Percentiles rank a stretch among this genome's conserved stretches.
phyloP scores from a whole-genome alignment of 73 alveolate genomes.

The Urostyla sp. region DNA sequence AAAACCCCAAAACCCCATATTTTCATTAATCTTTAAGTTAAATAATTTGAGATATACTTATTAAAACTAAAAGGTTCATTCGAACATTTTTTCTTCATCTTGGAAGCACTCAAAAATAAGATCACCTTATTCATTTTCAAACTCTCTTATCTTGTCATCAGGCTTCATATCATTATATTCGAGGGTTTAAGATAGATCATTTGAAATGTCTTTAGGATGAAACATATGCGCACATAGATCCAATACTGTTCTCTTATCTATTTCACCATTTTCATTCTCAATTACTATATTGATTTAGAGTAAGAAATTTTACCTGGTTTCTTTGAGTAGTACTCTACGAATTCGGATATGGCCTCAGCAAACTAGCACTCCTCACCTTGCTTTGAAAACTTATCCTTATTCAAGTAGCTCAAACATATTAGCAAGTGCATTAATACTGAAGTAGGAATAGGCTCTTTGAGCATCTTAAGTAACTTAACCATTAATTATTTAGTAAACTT shows the following conservation, averaged over 20 bases:
- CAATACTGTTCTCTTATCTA: slow-evolving; percentile 92
- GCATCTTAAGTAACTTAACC: slow-evolving; percentile 38
- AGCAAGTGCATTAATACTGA: slow-evolving; percentile 92
- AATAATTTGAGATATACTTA: too few species aligned
- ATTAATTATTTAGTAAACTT: slow-evolving; percentile 63
- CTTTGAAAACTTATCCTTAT: slow-evolving; percentile 82
- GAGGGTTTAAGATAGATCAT: slow-evolving; percentile 73
- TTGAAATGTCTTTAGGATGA: slow-evolving; percentile 88
- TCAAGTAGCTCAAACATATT: slow-evolving; percentile 85
- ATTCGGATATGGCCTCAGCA: slow-evolving; percentile 87
- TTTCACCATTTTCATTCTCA: slow-evolving; percentile 85
- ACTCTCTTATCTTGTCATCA: slow-evolving; percentile 85
- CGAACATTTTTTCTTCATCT: slow-evolving; percentile 84
- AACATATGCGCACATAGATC: slow-evolving; percentile 91
- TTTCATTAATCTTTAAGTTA: too few species aligned
- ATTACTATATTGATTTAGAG: too few species aligned
- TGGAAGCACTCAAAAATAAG: slow-evolving; percentile 93
- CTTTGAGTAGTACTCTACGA: slow-evolving; percentile 83
- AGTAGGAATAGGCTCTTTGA: slow-evolving; percentile 78
- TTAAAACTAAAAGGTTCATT: not conserved
- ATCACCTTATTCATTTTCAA: slow-evolving; percentile 93
- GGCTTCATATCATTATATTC: slow-evolving; percentile 92
- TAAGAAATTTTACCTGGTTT: slow-evolving; percentile 45
- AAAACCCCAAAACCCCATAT: too few species aligned
- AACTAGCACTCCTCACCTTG: slow-evolving; percentile 89